Percentiles rank a stretch among this genome's conserved stretches.
These are phyloP conservation scores for Aspergillus proliferans DNA, from an alignment of 2,329 filamentous ascomycete species.

Conservation along the genomic window DNA sequence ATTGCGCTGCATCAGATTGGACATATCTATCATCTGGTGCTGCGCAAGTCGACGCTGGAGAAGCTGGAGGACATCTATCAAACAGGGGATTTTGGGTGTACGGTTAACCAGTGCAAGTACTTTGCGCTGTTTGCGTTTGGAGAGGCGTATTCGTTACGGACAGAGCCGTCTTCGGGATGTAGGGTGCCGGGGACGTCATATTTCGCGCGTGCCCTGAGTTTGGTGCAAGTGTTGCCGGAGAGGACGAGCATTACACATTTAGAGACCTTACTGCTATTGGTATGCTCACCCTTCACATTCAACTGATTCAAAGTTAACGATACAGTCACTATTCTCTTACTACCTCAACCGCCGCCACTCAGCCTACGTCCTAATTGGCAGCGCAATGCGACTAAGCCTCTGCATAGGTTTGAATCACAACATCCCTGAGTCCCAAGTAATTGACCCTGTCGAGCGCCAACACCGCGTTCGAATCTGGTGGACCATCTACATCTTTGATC, in stretches of 20 bases:
- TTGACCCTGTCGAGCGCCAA: constrained; percentile 34
- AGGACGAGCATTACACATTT: constrained; percentile 41
- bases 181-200: constrained; percentile 41
- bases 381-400: constrained; percentile 37
- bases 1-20: constrained; percentile 33
- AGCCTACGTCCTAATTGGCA: constrained; percentile 30
- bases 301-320: neutral
- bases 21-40: constrained; percentile 30
- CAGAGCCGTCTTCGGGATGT: constrained; percentile 24
- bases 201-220: constrained; percentile 35
- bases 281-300: constrained; percentile 7
- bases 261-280: constrained; percentile 37
- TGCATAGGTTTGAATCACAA: constrained; percentile 41
- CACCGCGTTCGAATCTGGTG: constrained; percentile 34
- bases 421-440: constrained; percentile 30
- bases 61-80: constrained; percentile 35
- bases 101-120: constrained; percentile 39
- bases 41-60: constrained; percentile 34
- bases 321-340: constrained; percentile 30
- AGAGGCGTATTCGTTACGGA: constrained; percentile 40
- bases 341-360: constrained; percentile 32
- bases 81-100: constrained; percentile 23
- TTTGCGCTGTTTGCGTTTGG: constrained; percentile 42
- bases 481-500: constrained; percentile 36
- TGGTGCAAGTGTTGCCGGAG: constrained; percentile 40